A percentile compares a stretch with the other conserved stretches of the same genome.
Evolutionary conservation across 2,329 filamentous ascomycete species (phyloP).

Genomic region (Stachybotrys echinatus): DNA sequence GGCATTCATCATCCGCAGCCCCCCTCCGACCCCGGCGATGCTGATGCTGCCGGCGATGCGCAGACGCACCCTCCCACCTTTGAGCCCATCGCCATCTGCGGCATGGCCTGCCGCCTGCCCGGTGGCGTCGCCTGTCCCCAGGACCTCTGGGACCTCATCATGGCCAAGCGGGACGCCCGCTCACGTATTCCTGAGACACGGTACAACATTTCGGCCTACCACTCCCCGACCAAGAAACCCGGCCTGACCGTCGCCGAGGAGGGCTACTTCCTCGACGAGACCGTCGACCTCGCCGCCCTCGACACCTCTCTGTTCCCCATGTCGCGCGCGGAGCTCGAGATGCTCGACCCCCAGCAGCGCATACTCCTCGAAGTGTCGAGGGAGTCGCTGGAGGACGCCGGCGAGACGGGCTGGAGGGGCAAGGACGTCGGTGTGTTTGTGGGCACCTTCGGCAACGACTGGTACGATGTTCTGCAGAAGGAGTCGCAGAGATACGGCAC

Average conservation of each 20-base stretch:
- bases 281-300: slow-evolving; percentile 15
- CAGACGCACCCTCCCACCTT: background rate
- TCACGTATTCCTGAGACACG: slow-evolving; percentile 11
- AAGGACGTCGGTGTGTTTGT: slow-evolving; percentile 25
- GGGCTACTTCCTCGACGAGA: slow-evolving; percentile 24
- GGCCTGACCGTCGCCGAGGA: slow-evolving; percentile 13
- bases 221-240: slow-evolving; percentile 10
- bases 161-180: slow-evolving; percentile 14
- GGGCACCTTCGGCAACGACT: slow-evolving; percentile 27
- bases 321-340: slow-evolving; percentile 19
- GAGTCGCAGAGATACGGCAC: slow-evolving; percentile 12
- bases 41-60: no score
- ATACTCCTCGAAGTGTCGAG: slow-evolving; percentile 27
- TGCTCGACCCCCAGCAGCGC: slow-evolving; percentile 30
- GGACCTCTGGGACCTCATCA: slow-evolving; percentile 18
- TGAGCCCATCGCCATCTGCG: slow-evolving; percentile 19
- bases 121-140: slow-evolving; percentile 13
- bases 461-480: slow-evolving; percentile 15
- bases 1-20: no score
- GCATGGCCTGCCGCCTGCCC: slow-evolving; percentile 18
- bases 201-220: slow-evolving; percentile 13
- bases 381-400: slow-evolving; percentile 29
- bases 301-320: slow-evolving; percentile 22
- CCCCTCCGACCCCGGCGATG: no score
- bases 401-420: slow-evolving; percentile 21